Conservation (phyloP, 495 filamentous ascomycete genomes). For the Extremus antarcticus region DNA sequence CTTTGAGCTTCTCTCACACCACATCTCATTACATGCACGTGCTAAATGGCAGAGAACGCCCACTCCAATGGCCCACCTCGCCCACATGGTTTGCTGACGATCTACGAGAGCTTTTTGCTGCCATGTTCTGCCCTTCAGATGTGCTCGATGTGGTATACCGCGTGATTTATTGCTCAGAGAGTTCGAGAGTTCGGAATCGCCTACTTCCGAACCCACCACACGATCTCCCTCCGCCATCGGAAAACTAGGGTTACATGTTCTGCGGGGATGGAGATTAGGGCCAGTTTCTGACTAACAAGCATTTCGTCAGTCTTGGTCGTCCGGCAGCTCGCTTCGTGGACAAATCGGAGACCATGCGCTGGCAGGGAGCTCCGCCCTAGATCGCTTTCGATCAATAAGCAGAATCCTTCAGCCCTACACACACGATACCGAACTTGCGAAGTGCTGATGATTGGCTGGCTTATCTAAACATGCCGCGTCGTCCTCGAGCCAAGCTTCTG, state of each 20-base stretch:
- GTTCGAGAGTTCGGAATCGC: too few relatives aligned
- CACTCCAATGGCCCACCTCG: background rate
- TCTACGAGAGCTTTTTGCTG: background rate
- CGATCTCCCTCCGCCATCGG: too few relatives aligned
- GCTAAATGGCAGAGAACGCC: background rate
- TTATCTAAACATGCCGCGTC: background rate
- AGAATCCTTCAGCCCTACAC: background rate
- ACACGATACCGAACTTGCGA: background rate
- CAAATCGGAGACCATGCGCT: too few relatives aligned
- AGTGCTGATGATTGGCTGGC: background rate
- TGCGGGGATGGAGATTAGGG: background rate
- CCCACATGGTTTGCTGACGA: too few relatives aligned
- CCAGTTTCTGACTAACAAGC: background rate
- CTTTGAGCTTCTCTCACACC: background rate
- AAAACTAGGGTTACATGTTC: background rate
- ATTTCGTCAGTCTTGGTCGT: background rate
- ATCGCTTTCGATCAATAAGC: background rate
- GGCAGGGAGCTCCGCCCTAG: too few relatives aligned
- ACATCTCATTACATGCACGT: background rate
- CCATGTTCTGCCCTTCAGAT: background rate
- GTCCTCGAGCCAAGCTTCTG: background rate
- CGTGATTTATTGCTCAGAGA: too few relatives aligned
- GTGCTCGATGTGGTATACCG: background rate
- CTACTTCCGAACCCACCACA: too few relatives aligned
- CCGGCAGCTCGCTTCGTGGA: too few relatives aligned